Evolutionary conservation across 805 yeast species (phyloP).

Genomic region (Wickerhamomyces queroliae): DNA sequence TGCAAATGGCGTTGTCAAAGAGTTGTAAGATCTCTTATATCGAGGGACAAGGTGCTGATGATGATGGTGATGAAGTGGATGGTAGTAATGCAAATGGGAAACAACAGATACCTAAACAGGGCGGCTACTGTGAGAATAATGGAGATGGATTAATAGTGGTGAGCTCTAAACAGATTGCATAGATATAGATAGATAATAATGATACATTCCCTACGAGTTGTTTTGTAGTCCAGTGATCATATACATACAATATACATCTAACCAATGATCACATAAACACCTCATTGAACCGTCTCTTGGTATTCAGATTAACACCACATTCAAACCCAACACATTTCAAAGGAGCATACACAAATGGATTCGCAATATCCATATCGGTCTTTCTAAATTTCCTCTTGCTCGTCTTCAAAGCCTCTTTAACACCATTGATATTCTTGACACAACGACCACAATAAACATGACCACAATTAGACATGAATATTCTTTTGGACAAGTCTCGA

Average conservation of each 20-base stretch:
- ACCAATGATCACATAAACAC: conserved; percentile 34
- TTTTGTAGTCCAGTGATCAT: no score
- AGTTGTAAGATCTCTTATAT: no score
- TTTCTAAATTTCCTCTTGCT: conserved; percentile 13
- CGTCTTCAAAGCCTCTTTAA: conserved; percentile 18
- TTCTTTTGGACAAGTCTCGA: conserved; percentile 53
- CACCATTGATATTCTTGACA: conserved; percentile 55
- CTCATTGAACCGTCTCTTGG: conserved; percentile 49
- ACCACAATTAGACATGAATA: conserved; percentile 69
- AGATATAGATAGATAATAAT: no score
- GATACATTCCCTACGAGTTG: no score
- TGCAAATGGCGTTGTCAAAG: no score
- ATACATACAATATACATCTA: no score
- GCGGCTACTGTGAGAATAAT: not conserved
- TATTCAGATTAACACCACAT: conserved; percentile 40
- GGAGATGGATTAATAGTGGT: not conserved
- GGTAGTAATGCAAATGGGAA: not conserved
- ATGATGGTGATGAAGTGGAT: not conserved
- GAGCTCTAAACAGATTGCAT: no score
- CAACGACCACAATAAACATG: conserved; percentile 87
- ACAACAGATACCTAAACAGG: no score
- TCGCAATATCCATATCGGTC: conserved; percentile 14
- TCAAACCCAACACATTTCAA: conserved; percentile 47
- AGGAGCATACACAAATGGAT: conserved; percentile 49
- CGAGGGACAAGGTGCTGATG: no score